Conservation (phyloP, 495 filamentous ascomycete species). For the Neurospora sp. region DNA sequence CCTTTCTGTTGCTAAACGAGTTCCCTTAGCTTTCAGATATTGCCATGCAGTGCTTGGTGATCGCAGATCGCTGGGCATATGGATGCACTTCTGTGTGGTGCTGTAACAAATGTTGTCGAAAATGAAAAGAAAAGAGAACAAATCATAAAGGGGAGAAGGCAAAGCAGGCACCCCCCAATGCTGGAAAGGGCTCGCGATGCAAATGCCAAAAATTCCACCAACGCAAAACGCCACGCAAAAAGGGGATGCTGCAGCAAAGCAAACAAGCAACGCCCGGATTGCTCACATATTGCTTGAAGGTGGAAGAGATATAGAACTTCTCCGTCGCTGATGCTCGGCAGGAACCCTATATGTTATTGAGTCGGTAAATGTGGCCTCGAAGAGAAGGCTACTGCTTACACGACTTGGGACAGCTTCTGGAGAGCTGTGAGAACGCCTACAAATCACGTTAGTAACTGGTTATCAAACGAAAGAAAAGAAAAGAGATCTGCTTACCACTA, state of each 20-base stretch:
- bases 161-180: not conserved
- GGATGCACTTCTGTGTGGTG: not conserved
- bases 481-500: slow-evolving; percentile 50
- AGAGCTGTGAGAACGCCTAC: slow-evolving; percentile 37
- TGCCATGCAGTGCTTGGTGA: not conserved
- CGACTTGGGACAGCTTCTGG: slow-evolving; percentile 27
- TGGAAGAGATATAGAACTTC: not conserved
- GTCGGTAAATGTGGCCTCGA: slow-evolving; percentile 2
- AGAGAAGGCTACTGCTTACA: slow-evolving; percentile 12
- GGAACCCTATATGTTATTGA: not conserved
- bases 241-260: not conserved
- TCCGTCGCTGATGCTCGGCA: not conserved
- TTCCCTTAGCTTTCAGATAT: not conserved
- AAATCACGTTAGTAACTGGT: not conserved
- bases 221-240: not conserved
- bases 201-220: not conserved
- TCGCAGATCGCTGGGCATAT: not conserved
- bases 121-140: not conserved
- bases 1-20: not conserved
- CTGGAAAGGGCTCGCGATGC: not conserved
- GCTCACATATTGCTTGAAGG: not conserved
- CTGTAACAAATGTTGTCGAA: not conserved
- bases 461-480: not conserved
- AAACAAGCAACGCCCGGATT: not conserved
- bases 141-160: not conserved